phyloP scores from a whole-genome alignment of 2,329 filamentous ascomycete species.

The Epichloe glyceriae region DNA sequence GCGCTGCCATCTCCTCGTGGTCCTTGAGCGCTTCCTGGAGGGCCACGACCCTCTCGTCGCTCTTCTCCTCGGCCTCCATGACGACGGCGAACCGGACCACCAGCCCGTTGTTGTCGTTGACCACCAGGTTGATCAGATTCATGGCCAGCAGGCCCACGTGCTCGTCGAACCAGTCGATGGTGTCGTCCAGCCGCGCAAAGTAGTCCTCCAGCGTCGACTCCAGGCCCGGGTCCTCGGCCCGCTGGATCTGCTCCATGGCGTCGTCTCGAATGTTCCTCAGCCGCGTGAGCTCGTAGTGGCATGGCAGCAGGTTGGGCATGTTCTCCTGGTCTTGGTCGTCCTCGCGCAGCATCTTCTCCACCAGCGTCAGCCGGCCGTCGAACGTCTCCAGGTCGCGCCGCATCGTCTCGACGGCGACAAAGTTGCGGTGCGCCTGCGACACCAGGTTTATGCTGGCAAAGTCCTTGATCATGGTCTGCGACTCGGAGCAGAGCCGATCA shows the following conservation, averaged over 20 bases:
- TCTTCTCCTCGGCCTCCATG: conserved; percentile 92
- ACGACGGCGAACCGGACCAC: conserved; percentile 86
- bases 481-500: conserved; percentile 91
- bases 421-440: conserved; percentile 91
- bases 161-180: conserved; percentile 91
- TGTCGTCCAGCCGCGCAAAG: conserved; percentile 73
- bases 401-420: conserved; percentile 88
- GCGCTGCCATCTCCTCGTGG: conserved; percentile 83
- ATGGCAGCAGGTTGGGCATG: conserved; percentile 80
- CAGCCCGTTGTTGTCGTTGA: conserved; percentile 74
- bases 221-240: conserved; percentile 58
- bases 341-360: conserved; percentile 67
- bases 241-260: conserved; percentile 89
- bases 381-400: conserved; percentile 82
- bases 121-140: conserved; percentile 78
- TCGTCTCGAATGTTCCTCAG: conserved; percentile 90
- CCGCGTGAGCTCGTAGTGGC: conserved; percentile 86
- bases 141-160: conserved; percentile 81
- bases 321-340: conserved; percentile 79
- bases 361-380: conserved; percentile 57
- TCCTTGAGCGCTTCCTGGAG: conserved; percentile 91
- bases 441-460: conserved; percentile 87
- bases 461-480: conserved; percentile 93
- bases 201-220: conserved; percentile 80
- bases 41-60: conserved; percentile 80